Percentiles rank a stretch among this genome's conserved stretches.
These are phyloP conservation scores for Thalassiosira hispida DNA, from an alignment of 352 stramenopile species.

Conservation along the genomic window DNA sequence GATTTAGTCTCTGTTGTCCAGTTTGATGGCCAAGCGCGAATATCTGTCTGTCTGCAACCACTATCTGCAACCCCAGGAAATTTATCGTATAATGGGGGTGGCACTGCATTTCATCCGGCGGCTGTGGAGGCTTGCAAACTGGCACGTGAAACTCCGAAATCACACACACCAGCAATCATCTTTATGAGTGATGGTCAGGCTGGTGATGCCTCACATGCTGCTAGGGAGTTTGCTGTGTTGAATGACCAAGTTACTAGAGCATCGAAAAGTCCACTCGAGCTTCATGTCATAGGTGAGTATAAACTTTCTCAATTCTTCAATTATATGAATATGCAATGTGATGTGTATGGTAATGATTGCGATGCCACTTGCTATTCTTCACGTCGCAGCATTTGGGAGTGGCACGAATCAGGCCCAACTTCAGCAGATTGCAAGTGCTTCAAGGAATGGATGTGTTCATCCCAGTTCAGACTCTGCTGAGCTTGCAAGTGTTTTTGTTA, in stretches of 20 bases:
- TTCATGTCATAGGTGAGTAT: conserved; percentile 61
- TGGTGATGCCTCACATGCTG: conserved; percentile 49
- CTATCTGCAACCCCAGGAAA: conserved; percentile 32
- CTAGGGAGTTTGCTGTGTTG: conserved; percentile 52
- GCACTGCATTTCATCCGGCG: conserved; percentile 61
- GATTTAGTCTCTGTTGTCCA: conserved; percentile 76
- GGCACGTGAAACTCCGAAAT: conserved; percentile 38
- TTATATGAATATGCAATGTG: not conserved
- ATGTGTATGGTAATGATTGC: not conserved
- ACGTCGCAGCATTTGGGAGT: conserved; percentile 48
- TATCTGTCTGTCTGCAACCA: conserved; percentile 31
- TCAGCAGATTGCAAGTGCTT: conserved; percentile 55
- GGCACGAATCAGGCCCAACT: conserved; percentile 51
- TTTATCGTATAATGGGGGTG: conserved; percentile 43
- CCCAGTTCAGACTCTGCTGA: conserved; percentile 46
- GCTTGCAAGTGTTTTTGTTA: conserved; percentile 62
- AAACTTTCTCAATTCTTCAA: not conserved
- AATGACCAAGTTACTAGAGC: conserved; percentile 32
- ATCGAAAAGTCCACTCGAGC: conserved; percentile 47
- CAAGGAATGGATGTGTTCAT: conserved; percentile 51
- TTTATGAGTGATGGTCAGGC: conserved; percentile 75
- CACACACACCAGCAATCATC: conserved; percentile 58
- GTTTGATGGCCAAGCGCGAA: conserved; percentile 41
- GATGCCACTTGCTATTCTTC: not conserved
- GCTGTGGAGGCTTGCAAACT: conserved; percentile 39